These are phyloP conservation scores for Spencermartinsiella europaea DNA, from an alignment of 805 yeast genomes.

Conservation along the genomic window DNA sequence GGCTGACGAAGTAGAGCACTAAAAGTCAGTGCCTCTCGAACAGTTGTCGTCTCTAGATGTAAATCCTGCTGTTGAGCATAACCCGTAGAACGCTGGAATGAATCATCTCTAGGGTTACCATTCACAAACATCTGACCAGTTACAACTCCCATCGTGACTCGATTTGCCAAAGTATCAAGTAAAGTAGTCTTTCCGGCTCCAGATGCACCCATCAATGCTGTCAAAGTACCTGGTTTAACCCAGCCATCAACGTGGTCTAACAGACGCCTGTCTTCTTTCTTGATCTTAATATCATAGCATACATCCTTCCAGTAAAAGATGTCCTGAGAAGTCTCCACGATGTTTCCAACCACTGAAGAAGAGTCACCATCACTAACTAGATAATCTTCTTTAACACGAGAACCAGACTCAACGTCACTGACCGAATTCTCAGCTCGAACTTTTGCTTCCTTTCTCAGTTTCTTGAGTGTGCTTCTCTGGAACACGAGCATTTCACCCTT, in stretches of 20 bases:
- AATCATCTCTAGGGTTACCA: slow-evolving; percentile 53
- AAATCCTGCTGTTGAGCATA: slow-evolving; percentile 76
- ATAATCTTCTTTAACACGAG: slow-evolving; percentile 27
- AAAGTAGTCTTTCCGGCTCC: slow-evolving; percentile 81
- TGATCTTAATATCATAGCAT: slow-evolving; percentile 60
- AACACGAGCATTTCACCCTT: slow-evolving; percentile 63
- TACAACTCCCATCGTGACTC: slow-evolving; percentile 66
- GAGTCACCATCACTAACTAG: slow-evolving; percentile 5
- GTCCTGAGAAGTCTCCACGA: slow-evolving; percentile 18
- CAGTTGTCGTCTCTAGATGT: slow-evolving; percentile 60
- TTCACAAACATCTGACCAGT: slow-evolving; percentile 64
- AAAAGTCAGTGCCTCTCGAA: slow-evolving; percentile 64
- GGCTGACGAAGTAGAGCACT: slow-evolving; percentile 69
- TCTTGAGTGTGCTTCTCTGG: slow-evolving; percentile 22
- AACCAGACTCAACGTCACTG: slow-evolving; percentile 22
- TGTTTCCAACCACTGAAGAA: slow-evolving; percentile 1
- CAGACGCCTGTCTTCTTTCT: slow-evolving; percentile 48
- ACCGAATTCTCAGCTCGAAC: neutral
- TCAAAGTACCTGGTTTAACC: slow-evolving; percentile 78
- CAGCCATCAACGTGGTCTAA: slow-evolving; percentile 68
- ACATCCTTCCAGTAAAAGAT: slow-evolving; percentile 77
- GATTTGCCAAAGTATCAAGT: slow-evolving; percentile 63
- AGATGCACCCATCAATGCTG: slow-evolving; percentile 73
- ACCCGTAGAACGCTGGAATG: slow-evolving; percentile 64
- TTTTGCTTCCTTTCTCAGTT: slow-evolving; percentile 13